Percentiles rank a stretch among this genome's conserved stretches.
These are phyloP conservation scores for Neonectria punicea DNA, from an alignment of 2,329 filamentous ascomycete species.

Conservation along the genomic window DNA sequence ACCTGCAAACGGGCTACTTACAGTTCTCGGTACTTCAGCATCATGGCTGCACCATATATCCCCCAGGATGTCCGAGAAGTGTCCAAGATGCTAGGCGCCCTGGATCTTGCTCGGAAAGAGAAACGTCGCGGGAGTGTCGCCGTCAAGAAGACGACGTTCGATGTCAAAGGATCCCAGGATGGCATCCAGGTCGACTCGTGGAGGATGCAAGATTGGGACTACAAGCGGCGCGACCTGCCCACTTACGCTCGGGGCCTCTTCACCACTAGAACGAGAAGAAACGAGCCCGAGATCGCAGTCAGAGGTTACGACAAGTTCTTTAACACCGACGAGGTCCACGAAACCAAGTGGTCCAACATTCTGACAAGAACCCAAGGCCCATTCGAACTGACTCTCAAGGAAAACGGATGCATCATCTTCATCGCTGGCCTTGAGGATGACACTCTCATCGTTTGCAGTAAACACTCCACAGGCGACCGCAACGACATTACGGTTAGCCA, in stretches of 20 bases:
- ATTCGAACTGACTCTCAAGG: constrained; percentile 96
- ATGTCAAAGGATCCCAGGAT: constrained; percentile 70
- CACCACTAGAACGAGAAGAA: constrained; percentile 76
- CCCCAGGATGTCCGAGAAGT: constrained; percentile 78
- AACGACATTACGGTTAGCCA: constrained; percentile 79
- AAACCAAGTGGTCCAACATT: constrained; percentile 87
- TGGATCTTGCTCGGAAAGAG: constrained; percentile 68
- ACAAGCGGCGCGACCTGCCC: constrained; percentile 86
- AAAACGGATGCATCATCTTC: constrained; percentile 99
- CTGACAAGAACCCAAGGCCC: constrained; percentile 80
- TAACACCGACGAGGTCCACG: constrained; percentile 84
- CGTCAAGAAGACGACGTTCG: constrained; percentile 84
- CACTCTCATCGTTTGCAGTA: constrained; percentile 95
- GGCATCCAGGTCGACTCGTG: constrained; percentile 84
- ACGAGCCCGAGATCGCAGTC: constrained; percentile 80
- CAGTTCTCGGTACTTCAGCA: background rate
- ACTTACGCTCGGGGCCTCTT: constrained; percentile 95
- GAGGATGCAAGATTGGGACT: constrained; percentile 95
- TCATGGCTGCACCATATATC: constrained; percentile 66
- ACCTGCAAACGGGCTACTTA: background rate
- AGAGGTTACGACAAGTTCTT: constrained; percentile 99
- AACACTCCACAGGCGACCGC: constrained; percentile 92
- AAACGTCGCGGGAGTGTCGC: constrained; percentile 71
- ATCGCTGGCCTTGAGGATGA: constrained; percentile 90
- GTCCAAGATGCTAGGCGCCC: constrained; percentile 69